Conservation (phyloP, 2,329 filamentous ascomycete species). For the Pseudogymnoascus sp. region DNA sequence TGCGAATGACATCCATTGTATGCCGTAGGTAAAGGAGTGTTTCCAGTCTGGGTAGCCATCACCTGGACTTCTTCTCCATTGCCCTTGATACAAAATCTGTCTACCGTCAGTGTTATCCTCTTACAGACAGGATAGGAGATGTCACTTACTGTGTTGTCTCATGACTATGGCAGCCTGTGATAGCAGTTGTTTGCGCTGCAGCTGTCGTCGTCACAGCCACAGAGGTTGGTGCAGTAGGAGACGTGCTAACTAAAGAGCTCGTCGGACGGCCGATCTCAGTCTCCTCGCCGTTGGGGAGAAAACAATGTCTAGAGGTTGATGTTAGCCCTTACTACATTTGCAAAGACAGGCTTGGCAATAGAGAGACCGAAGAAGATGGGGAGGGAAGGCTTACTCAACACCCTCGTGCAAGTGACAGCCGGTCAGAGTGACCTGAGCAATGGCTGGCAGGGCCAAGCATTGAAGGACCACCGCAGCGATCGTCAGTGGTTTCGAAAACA, state of each 20-base stretch:
- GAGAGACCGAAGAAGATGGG: background rate
- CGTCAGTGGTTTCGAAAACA: background rate
- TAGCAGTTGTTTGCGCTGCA: constrained; percentile 37
- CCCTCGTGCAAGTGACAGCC: constrained; percentile 31
- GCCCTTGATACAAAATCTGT: constrained; percentile 40
- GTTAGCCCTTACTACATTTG: background rate
- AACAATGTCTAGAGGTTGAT: background rate
- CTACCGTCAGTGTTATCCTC: constrained; percentile 23
- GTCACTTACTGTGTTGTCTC: constrained; percentile 34
- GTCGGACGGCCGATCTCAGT: background rate
- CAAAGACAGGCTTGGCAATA: background rate
- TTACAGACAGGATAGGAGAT: background rate
- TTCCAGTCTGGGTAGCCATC: constrained; percentile 47
- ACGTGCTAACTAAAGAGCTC: constrained; percentile 17
- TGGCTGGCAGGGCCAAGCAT: background rate
- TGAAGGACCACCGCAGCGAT: background rate
- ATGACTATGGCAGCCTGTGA: constrained; percentile 49
- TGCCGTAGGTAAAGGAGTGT: constrained; percentile 49
- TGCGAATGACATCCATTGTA: constrained; percentile 63
- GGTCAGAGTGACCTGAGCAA: constrained; percentile 21
- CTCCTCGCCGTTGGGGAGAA: constrained; percentile 13
- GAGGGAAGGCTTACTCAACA: constrained; percentile 24
- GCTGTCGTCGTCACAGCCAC: constrained; percentile 25
- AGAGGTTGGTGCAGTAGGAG: constrained; percentile 26
- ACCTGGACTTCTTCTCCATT: constrained; percentile 39